Evolutionary conservation across 73 alveolate genomes (phyloP).

Genomic region (Breviolum minutum): DNA sequence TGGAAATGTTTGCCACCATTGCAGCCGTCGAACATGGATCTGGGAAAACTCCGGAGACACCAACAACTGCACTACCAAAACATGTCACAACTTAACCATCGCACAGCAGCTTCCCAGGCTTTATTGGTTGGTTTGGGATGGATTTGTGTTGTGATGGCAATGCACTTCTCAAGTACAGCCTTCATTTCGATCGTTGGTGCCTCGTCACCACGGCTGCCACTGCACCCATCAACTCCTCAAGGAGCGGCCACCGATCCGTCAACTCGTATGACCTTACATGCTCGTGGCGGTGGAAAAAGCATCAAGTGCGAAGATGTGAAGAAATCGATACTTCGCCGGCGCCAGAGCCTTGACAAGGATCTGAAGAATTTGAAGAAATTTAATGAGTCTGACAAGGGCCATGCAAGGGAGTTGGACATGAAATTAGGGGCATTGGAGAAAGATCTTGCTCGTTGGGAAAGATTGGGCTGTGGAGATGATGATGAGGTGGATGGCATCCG

Average conservation of each 20-base stretch:
- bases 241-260: not conserved
- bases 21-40: no score
- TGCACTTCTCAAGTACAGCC: no score
- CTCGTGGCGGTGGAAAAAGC: conserved; percentile 16
- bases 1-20: no score
- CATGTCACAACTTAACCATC: no score
- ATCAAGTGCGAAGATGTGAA: conserved; percentile 16
- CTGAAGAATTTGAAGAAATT: conserved; percentile 14
- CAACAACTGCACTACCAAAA: no score
- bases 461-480: not conserved
- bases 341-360: conserved; percentile 3
- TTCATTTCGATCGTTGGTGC: no score
- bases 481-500: conserved; percentile 9
- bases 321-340: not conserved
- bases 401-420: conserved; percentile 19
- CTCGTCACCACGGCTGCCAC: no score
- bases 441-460: conserved; percentile 36
- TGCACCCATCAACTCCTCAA: no score
- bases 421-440: not conserved
- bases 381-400: conserved; percentile 26
- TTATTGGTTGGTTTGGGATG: no score
- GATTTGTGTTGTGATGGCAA: no score
- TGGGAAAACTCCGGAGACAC: no score
- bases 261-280: not conserved
- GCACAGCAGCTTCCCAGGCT: no score